Evolutionary conservation across 2,329 filamentous ascomycete species (phyloP), one percentile per base, ranked within the genome.

Genomic region (Aspergillus tanneri): DNA sequence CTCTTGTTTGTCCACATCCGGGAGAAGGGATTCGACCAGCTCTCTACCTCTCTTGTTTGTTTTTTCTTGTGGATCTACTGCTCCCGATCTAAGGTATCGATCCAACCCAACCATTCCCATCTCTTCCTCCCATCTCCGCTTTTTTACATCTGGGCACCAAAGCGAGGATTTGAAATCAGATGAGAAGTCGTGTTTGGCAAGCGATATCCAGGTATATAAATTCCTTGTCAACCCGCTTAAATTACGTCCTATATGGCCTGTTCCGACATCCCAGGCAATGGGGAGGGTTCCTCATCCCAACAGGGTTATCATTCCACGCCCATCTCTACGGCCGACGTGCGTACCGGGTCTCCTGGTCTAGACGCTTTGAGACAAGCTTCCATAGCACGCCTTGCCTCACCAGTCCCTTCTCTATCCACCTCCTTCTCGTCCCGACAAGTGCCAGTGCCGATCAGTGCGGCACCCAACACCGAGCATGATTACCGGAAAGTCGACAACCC

Each of bases 401-500:
- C 80, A 3, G 64, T 84, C 24, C 79, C 80, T 5, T 79, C 78
- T 19, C 56, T 58, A 18, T 61, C 63, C 2, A 66, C 60, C 37
- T 66, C 64, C 8, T 52, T 60, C 23, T 59, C 65, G 3, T 62
- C 65, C 42, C 72, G 72, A 47, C 76, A 77, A 52, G 53, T 64
- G 18, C 72, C 77, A 44, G 66, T 66, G 52, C 60, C 73, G 56
- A 56, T 62, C 60, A 62, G 63, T 57, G 55, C 64, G n/a, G 59
- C 73, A 27, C 76, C 74, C 16, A 72, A 67, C 44, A 70, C 83
- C 48, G 79, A 83, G 30, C 85, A 88, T 28, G 62, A 70, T 21
- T 77, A 95, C 28, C 77, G 85, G 7, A 85, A 82, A 50, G 79
- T 80, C 44, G 82, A 69, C 51, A 75, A 72, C 55, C 69, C 69